Percentiles rank a stretch among this genome's conserved stretches.
phyloP scores from a whole-genome alignment of 192 early-diverging fungal genomes.

The Coemansia sp. region DNA sequence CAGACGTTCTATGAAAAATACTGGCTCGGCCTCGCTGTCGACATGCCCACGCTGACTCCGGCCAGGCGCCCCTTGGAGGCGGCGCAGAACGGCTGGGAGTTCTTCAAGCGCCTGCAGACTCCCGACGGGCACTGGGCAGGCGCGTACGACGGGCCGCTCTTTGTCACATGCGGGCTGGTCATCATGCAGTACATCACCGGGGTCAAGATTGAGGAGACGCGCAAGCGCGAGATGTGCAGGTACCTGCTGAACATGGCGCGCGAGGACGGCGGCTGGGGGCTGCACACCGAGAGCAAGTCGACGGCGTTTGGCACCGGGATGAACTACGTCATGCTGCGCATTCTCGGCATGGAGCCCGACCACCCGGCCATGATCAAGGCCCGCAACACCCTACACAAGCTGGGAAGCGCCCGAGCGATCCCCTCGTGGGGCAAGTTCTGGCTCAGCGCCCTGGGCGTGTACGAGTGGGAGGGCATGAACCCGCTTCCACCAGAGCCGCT shows the following conservation, averaged over 20 bases:
- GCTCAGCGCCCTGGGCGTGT: slow-evolving; percentile 84
- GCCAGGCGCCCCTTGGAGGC: slow-evolving; percentile 71
- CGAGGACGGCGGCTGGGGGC: slow-evolving; percentile 95
- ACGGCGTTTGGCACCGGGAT: slow-evolving; percentile 95
- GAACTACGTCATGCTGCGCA: slow-evolving; percentile 87
- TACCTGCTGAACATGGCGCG: slow-evolving; percentile 84
- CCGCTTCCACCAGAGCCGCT: slow-evolving; percentile 93
- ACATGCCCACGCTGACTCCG: slow-evolving; percentile 50
- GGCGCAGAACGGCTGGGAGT: slow-evolving; percentile 90
- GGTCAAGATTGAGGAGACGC: slow-evolving; percentile 58
- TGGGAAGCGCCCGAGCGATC: slow-evolving; percentile 79
- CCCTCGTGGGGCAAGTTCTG: slow-evolving; percentile 99
- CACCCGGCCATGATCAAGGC: slow-evolving; percentile 84
- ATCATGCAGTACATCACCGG: slow-evolving; percentile 87
- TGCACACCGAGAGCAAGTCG: slow-evolving; percentile 92
- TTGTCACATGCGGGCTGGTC: slow-evolving; percentile 87
- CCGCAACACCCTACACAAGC: slow-evolving; percentile 72
- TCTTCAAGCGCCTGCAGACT: slow-evolving; percentile 83
- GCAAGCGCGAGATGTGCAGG: slow-evolving; percentile 74
- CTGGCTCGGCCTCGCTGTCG: slow-evolving; percentile 75
- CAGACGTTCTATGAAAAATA: slow-evolving; percentile 82
- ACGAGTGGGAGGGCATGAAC: slow-evolving; percentile 96
- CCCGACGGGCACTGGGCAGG: slow-evolving; percentile 94
- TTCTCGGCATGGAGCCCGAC: slow-evolving; percentile 81
- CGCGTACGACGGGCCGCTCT: slow-evolving; percentile 97